phyloP scores from a whole-genome alignment of 2,329 filamentous ascomycete species.

The Elsinoe necatrix region DNA sequence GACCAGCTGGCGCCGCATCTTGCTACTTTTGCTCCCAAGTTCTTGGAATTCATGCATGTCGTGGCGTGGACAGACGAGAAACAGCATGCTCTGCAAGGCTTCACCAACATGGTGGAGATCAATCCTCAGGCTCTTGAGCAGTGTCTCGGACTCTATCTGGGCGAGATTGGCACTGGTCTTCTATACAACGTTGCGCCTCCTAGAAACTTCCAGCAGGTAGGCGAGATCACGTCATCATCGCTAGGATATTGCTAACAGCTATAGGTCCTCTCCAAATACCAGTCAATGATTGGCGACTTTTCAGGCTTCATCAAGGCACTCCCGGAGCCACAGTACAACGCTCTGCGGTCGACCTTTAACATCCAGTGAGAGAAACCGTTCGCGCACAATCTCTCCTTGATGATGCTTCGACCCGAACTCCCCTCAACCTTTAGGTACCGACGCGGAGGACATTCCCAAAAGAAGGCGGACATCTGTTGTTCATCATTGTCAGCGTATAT shows the following conservation, averaged over 20 bases:
- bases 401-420: not conserved
- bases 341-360: conserved; percentile 34
- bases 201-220: conserved; percentile 67
- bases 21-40: conserved; percentile 69
- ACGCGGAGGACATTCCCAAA: not conserved
- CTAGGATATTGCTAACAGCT: not conserved
- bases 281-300: conserved; percentile 47
- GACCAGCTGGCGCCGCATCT: conserved; percentile 71
- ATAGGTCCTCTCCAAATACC: conserved; percentile 47
- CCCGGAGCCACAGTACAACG: conserved; percentile 36
- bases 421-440: not conserved
- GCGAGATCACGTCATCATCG: conserved; percentile 28
- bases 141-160: conserved; percentile 72
- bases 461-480: conserved; percentile 1
- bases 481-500: conserved; percentile 21
- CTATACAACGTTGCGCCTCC: conserved; percentile 54
- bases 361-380: not conserved
- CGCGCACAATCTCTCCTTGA: no score
- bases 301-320: conserved; percentile 43
- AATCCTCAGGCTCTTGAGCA: conserved; percentile 92
- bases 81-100: conserved; percentile 83
- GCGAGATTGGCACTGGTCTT: conserved; percentile 66
- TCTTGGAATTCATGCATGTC: conserved; percentile 71
- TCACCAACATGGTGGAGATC: conserved; percentile 71
- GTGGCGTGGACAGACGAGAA: conserved; percentile 90